Base-by-base conservation (phyloP, 345 rosid genomes). In the Pugionium dolabratum region DNA sequence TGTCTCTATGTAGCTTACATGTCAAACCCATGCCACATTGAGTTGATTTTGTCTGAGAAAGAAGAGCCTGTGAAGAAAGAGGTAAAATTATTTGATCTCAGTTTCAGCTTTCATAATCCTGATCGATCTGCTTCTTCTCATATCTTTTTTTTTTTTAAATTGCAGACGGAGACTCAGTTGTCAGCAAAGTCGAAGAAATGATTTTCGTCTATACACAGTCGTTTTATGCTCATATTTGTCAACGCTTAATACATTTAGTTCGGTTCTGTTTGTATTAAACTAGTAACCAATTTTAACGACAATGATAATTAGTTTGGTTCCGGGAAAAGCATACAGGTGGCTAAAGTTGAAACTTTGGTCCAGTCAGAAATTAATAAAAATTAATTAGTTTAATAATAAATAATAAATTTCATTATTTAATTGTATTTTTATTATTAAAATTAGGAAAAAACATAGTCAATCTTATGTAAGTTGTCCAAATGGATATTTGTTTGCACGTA, bases 1-100 rank as follows among this genome's bases (percentile, higher is more conserved):
- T 50, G 9, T 4, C 35, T 26, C n/a, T 6, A 2, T 48, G 64
- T 81, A 94, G 99, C 99, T 51, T 94, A 94, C 67, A 94, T 94
- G 99, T 90, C 97, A 4, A 86, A 90, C 54, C 99, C 99, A 0
- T 94, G 99, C 72, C 99, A 94, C 78, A 90, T 94, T 35, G 97
- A 90, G 81, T 69, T 94, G 80, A 76, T 73, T 33, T 73, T 90
- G 69, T 90, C 97, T 0, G 97, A 94, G 79, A 90, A 88, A 77
- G 99, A 94, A 76, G 99, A 90, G 66, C 71, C 99, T 2, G 97
- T 94, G 33, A 81, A 81, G 81, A 94, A 90, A 76, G 99, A 90
- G 99, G 99, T 94, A 78, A 61, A 6, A n/a, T n/a, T n/a, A n/a
- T n/a, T 30, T 26, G 1, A 52, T 5, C 6, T 9, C 7, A 34